phyloP scores from a whole-genome alignment of 164 flowering plant species.

The grape (Vitis vinifera) region DNA sequence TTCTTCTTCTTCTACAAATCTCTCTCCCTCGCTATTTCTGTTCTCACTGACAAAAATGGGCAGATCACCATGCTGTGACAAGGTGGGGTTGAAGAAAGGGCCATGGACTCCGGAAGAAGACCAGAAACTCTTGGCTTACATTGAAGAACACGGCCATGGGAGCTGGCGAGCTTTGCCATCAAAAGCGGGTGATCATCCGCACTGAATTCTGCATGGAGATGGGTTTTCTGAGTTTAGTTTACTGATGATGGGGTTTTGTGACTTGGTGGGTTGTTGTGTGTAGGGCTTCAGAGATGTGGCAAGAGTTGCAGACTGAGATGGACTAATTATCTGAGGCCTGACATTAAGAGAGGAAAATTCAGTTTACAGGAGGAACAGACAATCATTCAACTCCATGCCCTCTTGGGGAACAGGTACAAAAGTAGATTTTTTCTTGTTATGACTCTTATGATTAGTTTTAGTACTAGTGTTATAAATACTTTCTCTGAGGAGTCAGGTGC shows the following conservation, averaged over 20 bases:
- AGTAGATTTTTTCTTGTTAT: no score
- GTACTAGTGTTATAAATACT: no score
- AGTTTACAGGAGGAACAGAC: conserved; percentile 90
- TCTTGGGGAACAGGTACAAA: conserved; percentile 82
- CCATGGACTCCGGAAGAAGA: conserved; percentile 99
- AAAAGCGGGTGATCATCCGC: conserved; percentile 68
- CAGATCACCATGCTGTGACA: conserved; percentile 80
- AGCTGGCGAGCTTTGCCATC: conserved; percentile 91
- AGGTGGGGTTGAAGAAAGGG: conserved; percentile 90
- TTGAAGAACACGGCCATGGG: conserved; percentile 95
- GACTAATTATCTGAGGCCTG: conserved; percentile 94
- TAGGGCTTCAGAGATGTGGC: conserved; percentile 92
- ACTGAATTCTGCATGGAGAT: background rate
- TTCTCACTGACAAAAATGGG: conserved; percentile 47
- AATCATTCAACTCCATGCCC: conserved; percentile 97
- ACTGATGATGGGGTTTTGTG: no score
- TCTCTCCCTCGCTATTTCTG: background rate
- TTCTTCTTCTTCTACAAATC: conserved; percentile 7
- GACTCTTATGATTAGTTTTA: no score
- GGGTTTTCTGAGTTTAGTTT: background rate
- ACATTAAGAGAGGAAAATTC: conserved; percentile 94
- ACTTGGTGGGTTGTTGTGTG: background rate
- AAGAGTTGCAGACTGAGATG: conserved; percentile 94
- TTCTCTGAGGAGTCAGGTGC: background rate
- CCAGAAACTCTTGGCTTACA: conserved; percentile 88